phyloP scores from a whole-genome alignment of 75 land plant species.

The Larix kaempferi region DNA sequence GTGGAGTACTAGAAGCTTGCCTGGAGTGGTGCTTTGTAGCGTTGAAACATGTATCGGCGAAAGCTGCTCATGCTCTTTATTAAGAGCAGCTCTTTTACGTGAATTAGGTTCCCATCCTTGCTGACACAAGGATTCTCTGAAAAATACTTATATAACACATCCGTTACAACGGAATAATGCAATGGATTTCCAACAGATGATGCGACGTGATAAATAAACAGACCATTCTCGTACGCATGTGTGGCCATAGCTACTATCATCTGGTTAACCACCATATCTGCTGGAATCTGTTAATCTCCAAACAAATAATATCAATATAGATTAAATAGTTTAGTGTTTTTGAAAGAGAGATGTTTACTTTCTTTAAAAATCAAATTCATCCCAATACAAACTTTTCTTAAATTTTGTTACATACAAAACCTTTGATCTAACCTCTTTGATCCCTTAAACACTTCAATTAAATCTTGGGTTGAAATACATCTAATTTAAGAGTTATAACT shows the following conservation, averaged over 20 bases:
- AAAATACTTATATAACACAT: constrained; percentile 29
- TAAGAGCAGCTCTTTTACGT: constrained; percentile 8
- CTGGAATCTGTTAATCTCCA: constrained; percentile 43
- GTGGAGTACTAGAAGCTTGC: neutral
- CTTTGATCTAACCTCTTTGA: constrained; percentile 35
- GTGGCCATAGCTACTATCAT: constrained; percentile 47
- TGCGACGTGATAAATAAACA: too few relatives aligned
- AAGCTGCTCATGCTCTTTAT: constrained; percentile 27
- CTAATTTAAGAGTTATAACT: neutral
- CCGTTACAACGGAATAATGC: too few relatives aligned
- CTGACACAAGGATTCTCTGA: constrained; percentile 32
- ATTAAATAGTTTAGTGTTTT: too few relatives aligned
- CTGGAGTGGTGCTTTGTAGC: constrained; percentile 19
- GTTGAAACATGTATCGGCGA: constrained; percentile 9
- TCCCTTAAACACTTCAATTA: constrained; percentile 35
- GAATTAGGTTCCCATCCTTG: constrained; percentile 29
- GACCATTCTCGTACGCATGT: constrained; percentile 20
- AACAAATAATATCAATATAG: neutral
- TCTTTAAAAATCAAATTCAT: too few relatives aligned
- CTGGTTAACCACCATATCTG: constrained; percentile 68
- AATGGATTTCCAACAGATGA: constrained; percentile 48
- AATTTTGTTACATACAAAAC: neutral
- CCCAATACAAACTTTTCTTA: too few relatives aligned
- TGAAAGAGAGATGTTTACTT: too few relatives aligned
- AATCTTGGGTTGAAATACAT: neutral